Conservation (phyloP, 495 filamentous ascomycete species). For the Glarea lozoyensis region DNA sequence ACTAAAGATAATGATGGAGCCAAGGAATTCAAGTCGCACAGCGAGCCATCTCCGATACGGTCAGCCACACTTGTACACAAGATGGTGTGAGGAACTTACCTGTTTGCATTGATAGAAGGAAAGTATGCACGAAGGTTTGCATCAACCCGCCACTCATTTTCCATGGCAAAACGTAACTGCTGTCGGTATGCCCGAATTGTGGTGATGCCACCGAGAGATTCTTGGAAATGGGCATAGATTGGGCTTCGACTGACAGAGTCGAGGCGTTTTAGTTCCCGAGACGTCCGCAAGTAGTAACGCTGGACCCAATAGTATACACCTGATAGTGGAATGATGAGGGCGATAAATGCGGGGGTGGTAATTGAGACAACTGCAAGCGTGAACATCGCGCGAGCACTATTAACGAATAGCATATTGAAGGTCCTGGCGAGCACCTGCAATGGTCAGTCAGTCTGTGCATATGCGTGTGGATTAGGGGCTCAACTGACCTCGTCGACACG, state of each 20-base stretch:
- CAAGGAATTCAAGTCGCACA: constrained; percentile 91
- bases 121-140: constrained; percentile 93
- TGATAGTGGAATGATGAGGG: constrained; percentile 70
- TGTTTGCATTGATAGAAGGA: constrained; percentile 89
- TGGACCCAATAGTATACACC: constrained; percentile 88
- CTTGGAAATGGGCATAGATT: constrained; percentile 98
- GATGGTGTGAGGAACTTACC: constrained; percentile 7
- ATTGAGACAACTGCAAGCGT: constrained; percentile 78
- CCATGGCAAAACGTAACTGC: constrained; percentile 73
- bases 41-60: constrained; percentile 66
- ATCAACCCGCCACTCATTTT: constrained; percentile 98
- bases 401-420: constrained; percentile 92
- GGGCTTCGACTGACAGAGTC: constrained; percentile 93
- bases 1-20: constrained; percentile 85
- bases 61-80: background rate
- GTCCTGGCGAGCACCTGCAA: constrained; percentile 67
- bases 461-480: no score
- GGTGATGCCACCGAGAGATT: constrained; percentile 86
- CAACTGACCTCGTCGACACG: constrained; percentile 70
- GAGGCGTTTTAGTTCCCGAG: constrained; percentile 89
- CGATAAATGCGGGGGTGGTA: constrained; percentile 71
- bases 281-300: constrained; percentile 93
- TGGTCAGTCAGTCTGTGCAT: no score
- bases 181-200: constrained; percentile 98
- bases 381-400: constrained; percentile 74